A percentile compares a stretch with the other conserved stretches of the same genome.
Conservation (phyloP, 2,329 filamentous ascomycete genomes). For the Exophiala sp. region DNA sequence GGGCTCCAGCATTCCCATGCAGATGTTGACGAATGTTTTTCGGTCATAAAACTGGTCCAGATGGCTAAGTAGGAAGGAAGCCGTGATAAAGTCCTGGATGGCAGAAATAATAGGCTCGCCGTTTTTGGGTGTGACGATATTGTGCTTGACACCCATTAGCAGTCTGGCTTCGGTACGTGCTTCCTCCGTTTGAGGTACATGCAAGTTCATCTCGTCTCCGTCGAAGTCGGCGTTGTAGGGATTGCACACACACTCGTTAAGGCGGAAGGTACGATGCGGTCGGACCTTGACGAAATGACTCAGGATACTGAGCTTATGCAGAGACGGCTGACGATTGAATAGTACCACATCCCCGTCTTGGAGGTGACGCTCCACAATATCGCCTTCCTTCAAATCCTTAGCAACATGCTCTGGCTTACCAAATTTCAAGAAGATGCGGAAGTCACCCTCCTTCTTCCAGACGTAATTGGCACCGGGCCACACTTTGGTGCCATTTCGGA, state of each 20-base stretch:
- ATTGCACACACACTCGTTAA: constrained; percentile 97
- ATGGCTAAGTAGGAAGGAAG: constrained; percentile 82
- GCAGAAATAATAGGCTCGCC: constrained; percentile 97
- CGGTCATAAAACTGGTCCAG: constrained; percentile 93
- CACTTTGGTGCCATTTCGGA: constrained; percentile 69
- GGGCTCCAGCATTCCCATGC: constrained; percentile 88
- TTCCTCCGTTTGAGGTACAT: constrained; percentile 97
- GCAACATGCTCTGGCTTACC: constrained; percentile 69
- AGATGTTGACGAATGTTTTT: constrained; percentile 82
- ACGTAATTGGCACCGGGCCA: constrained; percentile 89
- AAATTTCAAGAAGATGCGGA: constrained; percentile 73
- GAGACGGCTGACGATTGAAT: constrained; percentile 95
- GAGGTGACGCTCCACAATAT: constrained; percentile 89
- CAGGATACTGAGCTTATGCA: constrained; percentile 98
- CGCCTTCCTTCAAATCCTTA: constrained; percentile 71
- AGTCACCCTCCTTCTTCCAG: constrained; percentile 65
- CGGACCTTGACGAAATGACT: constrained; percentile 90
- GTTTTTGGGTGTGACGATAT: constrained; percentile 92
- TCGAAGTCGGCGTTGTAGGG: constrained; percentile 99
- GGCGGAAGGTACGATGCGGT: constrained; percentile 90
- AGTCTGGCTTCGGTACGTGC: constrained; percentile 92
- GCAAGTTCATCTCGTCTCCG: constrained; percentile 98
- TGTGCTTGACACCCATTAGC: constrained; percentile 97
- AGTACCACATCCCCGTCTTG: constrained; percentile 94
- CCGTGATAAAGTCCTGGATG: constrained; percentile 99